Evolutionary conservation across 31 red algal genomes (phyloP).

Genomic region (Bonnemaisonia californica): DNA sequence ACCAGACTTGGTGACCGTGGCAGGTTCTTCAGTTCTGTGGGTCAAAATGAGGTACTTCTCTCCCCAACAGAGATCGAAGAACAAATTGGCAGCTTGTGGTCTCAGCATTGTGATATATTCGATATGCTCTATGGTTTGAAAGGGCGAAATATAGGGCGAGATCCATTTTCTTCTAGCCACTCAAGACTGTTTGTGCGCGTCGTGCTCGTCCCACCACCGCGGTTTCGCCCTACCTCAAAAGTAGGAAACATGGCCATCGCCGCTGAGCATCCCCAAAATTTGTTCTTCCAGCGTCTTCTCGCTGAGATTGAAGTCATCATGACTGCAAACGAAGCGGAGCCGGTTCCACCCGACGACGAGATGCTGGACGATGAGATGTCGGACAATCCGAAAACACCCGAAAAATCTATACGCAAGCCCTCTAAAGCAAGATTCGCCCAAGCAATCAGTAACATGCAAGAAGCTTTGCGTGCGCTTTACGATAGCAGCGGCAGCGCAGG

Average conservation of each 20-base stretch:
- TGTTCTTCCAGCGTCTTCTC: slow-evolving; percentile 78
- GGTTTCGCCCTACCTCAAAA: slow-evolving; percentile 71
- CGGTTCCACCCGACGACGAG: slow-evolving; percentile 11
- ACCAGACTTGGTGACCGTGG: slow-evolving; percentile 29
- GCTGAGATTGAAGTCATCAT: slow-evolving; percentile 64
- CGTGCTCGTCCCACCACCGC: slow-evolving; percentile 79
- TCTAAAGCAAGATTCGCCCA: slow-evolving; percentile 42
- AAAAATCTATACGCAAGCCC: slow-evolving; percentile 1
- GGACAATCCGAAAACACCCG: slow-evolving; percentile 12
- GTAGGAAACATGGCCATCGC: slow-evolving; percentile 34
- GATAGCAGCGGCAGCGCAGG: slow-evolving; percentile 41
- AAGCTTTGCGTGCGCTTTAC: slow-evolving; percentile 65
- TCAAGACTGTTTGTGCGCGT: slow-evolving; percentile 69
- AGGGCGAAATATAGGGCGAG: slow-evolving; percentile 23
- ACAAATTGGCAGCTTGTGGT: slow-evolving; percentile 57
- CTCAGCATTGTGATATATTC: slow-evolving; percentile 52
- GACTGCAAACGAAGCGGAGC: slow-evolving; percentile 29
- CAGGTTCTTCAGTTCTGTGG: slow-evolving; percentile 12
- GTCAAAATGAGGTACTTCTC: slow-evolving; percentile 32
- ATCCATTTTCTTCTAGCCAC: neutral
- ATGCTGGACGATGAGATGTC: neutral
- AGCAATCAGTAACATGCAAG: slow-evolving; percentile 62
- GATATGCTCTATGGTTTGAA: slow-evolving; percentile 72
- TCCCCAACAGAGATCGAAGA: slow-evolving; percentile 65
- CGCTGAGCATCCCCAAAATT: slow-evolving; percentile 93